These are phyloP conservation scores for Phytopythium cucurbitacearum DNA, from an alignment of 352 stramenopile genomes.

Conservation along the genomic window DNA sequence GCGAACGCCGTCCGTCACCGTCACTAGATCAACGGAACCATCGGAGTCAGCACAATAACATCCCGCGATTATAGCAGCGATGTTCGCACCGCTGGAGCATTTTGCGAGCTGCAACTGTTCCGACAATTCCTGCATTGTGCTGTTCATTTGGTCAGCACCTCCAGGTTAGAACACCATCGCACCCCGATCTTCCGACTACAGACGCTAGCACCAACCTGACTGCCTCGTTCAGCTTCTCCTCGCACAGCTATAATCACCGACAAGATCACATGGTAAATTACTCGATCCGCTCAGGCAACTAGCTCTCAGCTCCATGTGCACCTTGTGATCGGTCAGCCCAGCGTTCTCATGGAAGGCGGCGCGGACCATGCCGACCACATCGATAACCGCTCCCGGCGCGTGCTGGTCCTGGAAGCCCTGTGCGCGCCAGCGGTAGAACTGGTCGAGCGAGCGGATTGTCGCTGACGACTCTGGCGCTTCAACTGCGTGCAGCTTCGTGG, in stretches of 20 bases:
- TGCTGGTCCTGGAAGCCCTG: slow-evolving; percentile 28
- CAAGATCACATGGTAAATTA: neutral
- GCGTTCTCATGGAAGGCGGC: slow-evolving; percentile 39
- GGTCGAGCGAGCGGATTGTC: slow-evolving; percentile 35
- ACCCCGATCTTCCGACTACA: neutral
- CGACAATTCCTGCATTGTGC: slow-evolving; percentile 55
- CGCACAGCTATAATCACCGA: slow-evolving; percentile 19
- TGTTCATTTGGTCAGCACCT: slow-evolving; percentile 11
- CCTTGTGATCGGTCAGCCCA: slow-evolving; percentile 29
- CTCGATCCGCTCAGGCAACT: neutral
- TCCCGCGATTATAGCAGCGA: neutral
- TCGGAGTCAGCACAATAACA: neutral
- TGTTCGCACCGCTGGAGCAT: slow-evolving; percentile 58
- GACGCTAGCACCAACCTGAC: slow-evolving; percentile 34
- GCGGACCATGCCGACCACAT: slow-evolving; percentile 35
- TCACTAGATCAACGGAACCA: slow-evolving; percentile 33
- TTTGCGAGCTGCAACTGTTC: slow-evolving; percentile 61
- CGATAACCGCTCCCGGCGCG: slow-evolving; percentile 11
- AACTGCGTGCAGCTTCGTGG: slow-evolving; percentile 5
- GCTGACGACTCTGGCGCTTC: slow-evolving; percentile 3
- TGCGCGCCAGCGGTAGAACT: slow-evolving; percentile 38
- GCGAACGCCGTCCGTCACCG: slow-evolving; percentile 54
- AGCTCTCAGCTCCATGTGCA: slow-evolving; percentile 4
- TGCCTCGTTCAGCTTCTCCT: slow-evolving; percentile 58
- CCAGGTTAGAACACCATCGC: too few relatives aligned